phyloP scores from a whole-genome alignment of 1,284 basidiomycete genomes.

The Kwoniella shivajii region DNA sequence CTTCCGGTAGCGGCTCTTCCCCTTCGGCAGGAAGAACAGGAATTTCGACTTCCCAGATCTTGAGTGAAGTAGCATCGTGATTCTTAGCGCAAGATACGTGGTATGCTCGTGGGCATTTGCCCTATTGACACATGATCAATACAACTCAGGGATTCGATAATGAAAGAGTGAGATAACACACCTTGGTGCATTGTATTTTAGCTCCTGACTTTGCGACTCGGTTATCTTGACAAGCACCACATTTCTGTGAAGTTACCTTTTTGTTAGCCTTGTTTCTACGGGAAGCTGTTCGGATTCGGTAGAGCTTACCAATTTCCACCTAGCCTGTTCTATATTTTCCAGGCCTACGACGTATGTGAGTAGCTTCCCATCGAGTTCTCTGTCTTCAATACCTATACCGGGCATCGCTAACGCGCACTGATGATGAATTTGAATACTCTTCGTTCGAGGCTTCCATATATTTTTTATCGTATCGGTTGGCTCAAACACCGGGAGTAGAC shows the following conservation, averaged over 20 bases:
- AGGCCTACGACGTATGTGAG: constrained; percentile 67
- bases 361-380: constrained; percentile 53
- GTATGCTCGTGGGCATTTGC: constrained; percentile 88
- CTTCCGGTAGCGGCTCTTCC: constrained; percentile 31
- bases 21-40: constrained; percentile 10
- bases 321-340: constrained; percentile 78
- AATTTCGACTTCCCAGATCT: constrained; percentile 19
- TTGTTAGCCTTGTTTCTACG: neutral
- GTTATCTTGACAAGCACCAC: constrained; percentile 72
- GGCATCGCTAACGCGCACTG: constrained; percentile 75
- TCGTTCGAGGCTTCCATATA: constrained; percentile 23
- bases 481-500: constrained; percentile 63
- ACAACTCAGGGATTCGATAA: neutral
- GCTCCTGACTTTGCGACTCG: constrained; percentile 75
- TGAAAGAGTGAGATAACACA: constrained; percentile 13
- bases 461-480: constrained; percentile 27
- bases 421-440: constrained; percentile 61
- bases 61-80: constrained; percentile 22
- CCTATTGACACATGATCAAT: constrained; percentile 21
- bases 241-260: constrained; percentile 67
- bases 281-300: neutral
- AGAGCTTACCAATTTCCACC: constrained; percentile 79
- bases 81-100: constrained; percentile 82
- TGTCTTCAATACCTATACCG: constrained; percentile 79
- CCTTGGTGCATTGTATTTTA: constrained; percentile 90